Evolutionary conservation across 176 grass and related monocot species (phyloP), one percentile per base, ranked within the genome.

Genomic region (Rhipidocladum racemiflorum): DNA sequence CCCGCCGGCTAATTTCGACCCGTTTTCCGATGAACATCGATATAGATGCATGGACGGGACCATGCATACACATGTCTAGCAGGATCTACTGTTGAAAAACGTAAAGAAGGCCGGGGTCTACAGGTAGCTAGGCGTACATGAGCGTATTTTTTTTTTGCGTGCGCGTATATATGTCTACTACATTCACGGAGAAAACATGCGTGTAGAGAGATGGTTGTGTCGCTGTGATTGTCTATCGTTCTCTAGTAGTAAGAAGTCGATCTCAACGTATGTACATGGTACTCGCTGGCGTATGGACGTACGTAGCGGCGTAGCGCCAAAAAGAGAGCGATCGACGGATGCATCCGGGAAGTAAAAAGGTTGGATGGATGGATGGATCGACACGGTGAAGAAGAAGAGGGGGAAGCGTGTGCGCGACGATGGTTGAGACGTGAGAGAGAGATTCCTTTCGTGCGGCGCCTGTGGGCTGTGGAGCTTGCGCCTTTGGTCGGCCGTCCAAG

Each of bases 401-500:
- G 25, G 25, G 0, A 15, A 30, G 61, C 7, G 65, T 21, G 59
- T 38, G 61, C 12, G 39, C 3, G 54, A 21, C 13, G 14, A 55
- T 21, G 11, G 9, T 40, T 9, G 38, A 9, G 32, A 7, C n/a
- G 18, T 3, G 39, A 43, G 70, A 9, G 61, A 24, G 45, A 81
- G 77, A 81, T 87, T 87, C 85, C 59, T 59, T 39, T 38, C 61
- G 76, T 29, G 84, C 28, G 83, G 56, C 64, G 10, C 1, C 32
- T 34, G 2, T 34, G 32, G 30, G 16, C 0, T 77, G n/a, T 0
- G 54, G 23, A 28, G 74, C 74, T 38, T 27, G 56, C 62, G 74
- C 56, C 57, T 15, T 61, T 59, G 4, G 36, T 34, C 32, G 32
- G 3, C 32, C 4, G 32, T 18, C 50, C 18, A 8, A 23, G n/a